Evolutionary conservation across 2,329 filamentous ascomycete genomes (phyloP).

Genomic region (Fusarium lyarnte): DNA sequence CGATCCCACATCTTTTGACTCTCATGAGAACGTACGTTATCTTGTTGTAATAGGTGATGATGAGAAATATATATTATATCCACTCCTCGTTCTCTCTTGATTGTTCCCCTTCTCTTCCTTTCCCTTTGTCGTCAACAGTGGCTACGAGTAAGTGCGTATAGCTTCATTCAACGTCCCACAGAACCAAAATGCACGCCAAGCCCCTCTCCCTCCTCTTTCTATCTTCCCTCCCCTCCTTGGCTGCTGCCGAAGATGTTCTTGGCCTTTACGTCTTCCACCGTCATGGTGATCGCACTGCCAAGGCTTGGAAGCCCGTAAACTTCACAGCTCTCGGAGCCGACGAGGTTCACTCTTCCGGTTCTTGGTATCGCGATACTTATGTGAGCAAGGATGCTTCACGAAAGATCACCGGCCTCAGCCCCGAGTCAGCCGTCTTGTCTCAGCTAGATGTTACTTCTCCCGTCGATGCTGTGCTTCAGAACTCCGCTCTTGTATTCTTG

Average conservation of each 20-base stretch:
- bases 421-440: slow-evolving; percentile 71
- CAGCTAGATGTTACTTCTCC: slow-evolving; percentile 81
- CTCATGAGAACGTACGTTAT: neutral
- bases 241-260: slow-evolving; percentile 72
- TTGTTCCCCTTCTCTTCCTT: neutral
- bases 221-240: slow-evolving; percentile 51
- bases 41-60: neutral
- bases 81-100: neutral
- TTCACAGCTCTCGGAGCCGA: slow-evolving; percentile 83
- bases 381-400: slow-evolving; percentile 67
- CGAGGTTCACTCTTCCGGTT: slow-evolving; percentile 76
- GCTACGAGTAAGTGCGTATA: slow-evolving; percentile 8
- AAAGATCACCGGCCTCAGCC: slow-evolving; percentile 73
- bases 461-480: slow-evolving; percentile 79
- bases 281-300: slow-evolving; percentile 88
- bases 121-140: neutral
- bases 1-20: neutral
- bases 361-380: slow-evolving; percentile 81
- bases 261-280: slow-evolving; percentile 89
- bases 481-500: slow-evolving; percentile 80
- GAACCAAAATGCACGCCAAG: slow-evolving; percentile 52
- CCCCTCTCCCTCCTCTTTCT: slow-evolving; percentile 49
- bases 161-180: slow-evolving; percentile 2
- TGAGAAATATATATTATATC: neutral
- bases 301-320: slow-evolving; percentile 74